Evolutionary conservation across 1,284 basidiomycete species (phyloP).

Genomic region (Trametes sp.): DNA sequence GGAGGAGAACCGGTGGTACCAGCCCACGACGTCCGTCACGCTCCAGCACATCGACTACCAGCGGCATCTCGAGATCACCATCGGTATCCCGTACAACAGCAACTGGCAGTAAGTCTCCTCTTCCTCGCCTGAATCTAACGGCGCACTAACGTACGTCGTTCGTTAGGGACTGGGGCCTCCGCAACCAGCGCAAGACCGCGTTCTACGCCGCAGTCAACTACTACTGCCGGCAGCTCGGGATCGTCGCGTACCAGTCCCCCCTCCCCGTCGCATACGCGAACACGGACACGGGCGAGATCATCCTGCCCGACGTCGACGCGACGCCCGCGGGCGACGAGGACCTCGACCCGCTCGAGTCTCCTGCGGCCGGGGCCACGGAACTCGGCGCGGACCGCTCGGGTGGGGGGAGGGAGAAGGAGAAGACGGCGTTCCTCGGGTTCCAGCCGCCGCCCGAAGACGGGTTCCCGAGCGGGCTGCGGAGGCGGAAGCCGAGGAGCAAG

Average conservation of each 20-base stretch:
- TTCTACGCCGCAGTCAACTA: conserved; percentile 80
- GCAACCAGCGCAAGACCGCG: conserved; percentile 66
- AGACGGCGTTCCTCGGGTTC: conserved; percentile 32
- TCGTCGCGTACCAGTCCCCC: conserved; percentile 64
- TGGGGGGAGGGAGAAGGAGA: conserved; percentile 11
- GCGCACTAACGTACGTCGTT: too few relatives aligned
- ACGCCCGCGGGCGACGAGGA: conserved; percentile 34
- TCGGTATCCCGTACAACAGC: conserved; percentile 70
- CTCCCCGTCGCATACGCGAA: conserved; percentile 63
- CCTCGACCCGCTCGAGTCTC: conserved; percentile 25
- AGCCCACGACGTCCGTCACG: conserved; percentile 67
- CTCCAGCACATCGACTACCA: conserved; percentile 70
- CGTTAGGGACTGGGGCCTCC: conserved; percentile 66
- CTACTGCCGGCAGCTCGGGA: conserved; percentile 72
- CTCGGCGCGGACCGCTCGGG: background rate
- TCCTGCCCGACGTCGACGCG: conserved; percentile 24
- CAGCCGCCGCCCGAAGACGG: conserved; percentile 33
- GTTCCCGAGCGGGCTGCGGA: conserved; percentile 32
- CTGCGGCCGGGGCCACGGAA: conserved; percentile 10
- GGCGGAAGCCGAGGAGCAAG: conserved; percentile 36
- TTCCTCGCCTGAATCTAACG: background rate
- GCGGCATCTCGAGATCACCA: conserved; percentile 68
- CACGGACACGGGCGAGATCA: conserved; percentile 43
- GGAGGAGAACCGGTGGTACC: conserved; percentile 80
- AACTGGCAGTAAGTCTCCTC: conserved; percentile 36